These are phyloP conservation scores for Paradendryphiella salina DNA, from an alignment of 2,329 filamentous ascomycete genomes.

Conservation along the genomic window DNA sequence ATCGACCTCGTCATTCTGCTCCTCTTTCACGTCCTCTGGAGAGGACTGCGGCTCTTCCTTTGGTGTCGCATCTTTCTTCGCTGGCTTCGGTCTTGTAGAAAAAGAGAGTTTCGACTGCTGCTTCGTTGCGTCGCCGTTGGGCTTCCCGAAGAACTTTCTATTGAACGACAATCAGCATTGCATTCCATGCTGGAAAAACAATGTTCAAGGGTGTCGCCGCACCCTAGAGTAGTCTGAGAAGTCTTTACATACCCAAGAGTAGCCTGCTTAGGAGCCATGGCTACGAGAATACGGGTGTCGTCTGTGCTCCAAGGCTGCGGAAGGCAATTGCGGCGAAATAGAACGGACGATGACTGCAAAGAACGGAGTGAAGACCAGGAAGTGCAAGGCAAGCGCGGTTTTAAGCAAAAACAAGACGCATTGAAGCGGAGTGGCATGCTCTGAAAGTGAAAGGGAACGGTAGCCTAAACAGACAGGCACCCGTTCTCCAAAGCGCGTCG, in stretches of 20 bases:
- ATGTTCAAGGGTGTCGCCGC: constrained; percentile 42
- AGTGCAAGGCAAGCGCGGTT: constrained; percentile 9
- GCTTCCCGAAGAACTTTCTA: constrained; percentile 83
- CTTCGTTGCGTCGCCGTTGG: constrained; percentile 62
- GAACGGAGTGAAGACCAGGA: constrained; percentile 8
- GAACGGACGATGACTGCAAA: constrained; percentile 9
- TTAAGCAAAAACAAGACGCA: constrained; percentile 26
- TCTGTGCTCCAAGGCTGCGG: constrained; percentile 12
- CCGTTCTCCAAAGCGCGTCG: constrained; percentile 27
- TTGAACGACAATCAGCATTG: constrained; percentile 15
- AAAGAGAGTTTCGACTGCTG: constrained; percentile 83
- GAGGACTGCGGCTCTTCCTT: constrained; percentile 28
- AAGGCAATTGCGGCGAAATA: constrained; percentile 7
- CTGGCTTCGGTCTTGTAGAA: constrained; percentile 57
- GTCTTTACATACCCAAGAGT: constrained; percentile 86
- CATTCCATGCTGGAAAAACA: neutral
- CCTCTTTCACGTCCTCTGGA: constrained; percentile 21
- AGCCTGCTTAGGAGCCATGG: constrained; percentile 68
- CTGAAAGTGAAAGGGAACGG: constrained; percentile 20
- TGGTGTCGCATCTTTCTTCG: constrained; percentile 32
- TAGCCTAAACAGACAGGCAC: constrained; percentile 24
- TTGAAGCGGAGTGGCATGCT: constrained; percentile 40
- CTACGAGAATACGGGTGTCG: constrained; percentile 17
- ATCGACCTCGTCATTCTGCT: constrained; percentile 20
- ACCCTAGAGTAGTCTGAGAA: constrained; percentile 75